Conservation (phyloP, 768 basidiomycete species). For the Amanita polypyramis region DNA sequence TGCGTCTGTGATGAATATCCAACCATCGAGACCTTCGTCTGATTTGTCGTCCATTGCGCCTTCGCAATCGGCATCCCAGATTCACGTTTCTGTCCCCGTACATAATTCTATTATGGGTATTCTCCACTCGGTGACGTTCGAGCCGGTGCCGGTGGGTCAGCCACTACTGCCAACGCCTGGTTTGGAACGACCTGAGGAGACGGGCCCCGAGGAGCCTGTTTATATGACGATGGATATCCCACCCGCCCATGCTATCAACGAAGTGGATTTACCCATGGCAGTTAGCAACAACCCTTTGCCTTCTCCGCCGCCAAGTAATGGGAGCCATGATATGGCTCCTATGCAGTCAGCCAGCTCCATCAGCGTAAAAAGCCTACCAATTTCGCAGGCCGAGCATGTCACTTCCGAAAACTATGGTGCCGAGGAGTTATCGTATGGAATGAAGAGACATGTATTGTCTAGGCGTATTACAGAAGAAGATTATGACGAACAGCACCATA, state of each 20-base stretch:
- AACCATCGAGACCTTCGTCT: slow-evolving; percentile 26
- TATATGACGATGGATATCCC: slow-evolving; percentile 25
- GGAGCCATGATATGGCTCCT: background rate
- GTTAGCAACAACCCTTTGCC: slow-evolving; percentile 5
- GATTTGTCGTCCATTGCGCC: slow-evolving; percentile 60
- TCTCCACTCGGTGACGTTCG: background rate
- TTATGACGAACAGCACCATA: slow-evolving; percentile 13
- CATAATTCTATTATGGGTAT: background rate
- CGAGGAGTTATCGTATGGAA: background rate
- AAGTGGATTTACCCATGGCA: slow-evolving; percentile 20
- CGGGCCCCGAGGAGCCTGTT: slow-evolving; percentile 2
- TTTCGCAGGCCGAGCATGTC: slow-evolving; percentile 1
- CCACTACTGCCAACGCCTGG: background rate
- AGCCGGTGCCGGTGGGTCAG: background rate
- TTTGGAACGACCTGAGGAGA: background rate
- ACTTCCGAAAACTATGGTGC: background rate
- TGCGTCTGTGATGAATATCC: background rate
- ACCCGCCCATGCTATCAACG: slow-evolving; percentile 41
- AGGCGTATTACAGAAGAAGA: slow-evolving; percentile 25
- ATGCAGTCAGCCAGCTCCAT: background rate
- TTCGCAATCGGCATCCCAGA: slow-evolving; percentile 71
- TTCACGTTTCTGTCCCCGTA: slow-evolving; percentile 15
- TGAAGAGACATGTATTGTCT: slow-evolving; percentile 15
- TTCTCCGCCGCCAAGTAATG: slow-evolving; percentile 6
- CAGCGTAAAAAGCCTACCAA: slow-evolving; percentile 6